Evolutionary conservation across 108 stramenopile species (phyloP).

Genomic region (Asterionellopsis glacialis): DNA sequence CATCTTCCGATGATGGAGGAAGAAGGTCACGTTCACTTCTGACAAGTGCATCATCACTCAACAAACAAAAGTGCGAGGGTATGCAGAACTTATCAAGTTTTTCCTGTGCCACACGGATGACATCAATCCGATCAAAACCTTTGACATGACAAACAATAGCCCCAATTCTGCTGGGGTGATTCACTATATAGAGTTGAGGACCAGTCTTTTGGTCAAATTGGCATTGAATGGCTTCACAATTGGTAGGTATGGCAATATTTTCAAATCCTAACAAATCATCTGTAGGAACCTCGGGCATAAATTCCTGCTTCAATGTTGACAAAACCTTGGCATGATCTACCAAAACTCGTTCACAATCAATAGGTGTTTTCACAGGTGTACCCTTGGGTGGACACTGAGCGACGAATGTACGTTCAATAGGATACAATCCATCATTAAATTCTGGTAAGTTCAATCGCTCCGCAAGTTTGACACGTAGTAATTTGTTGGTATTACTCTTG

Average conservation of each 20-base stretch:
- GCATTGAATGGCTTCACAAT: background rate
- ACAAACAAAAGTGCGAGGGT: slow-evolving; percentile 26
- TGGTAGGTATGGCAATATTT: background rate
- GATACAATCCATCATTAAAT: slow-evolving; percentile 40
- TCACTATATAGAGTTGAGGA: slow-evolving; percentile 23
- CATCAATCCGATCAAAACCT: slow-evolving; percentile 21
- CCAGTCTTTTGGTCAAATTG: background rate
- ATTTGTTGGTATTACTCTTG: slow-evolving; percentile 55
- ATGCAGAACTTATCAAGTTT: slow-evolving; percentile 27
- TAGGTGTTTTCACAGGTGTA: slow-evolving; percentile 38
- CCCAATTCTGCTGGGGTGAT: slow-evolving; percentile 35
- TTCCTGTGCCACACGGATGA: slow-evolving; percentile 20
- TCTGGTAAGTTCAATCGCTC: slow-evolving; percentile 40
- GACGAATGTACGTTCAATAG: slow-evolving; percentile 44
- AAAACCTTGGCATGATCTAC: slow-evolving; percentile 24
- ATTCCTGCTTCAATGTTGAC: slow-evolving; percentile 17
- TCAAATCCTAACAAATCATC: slow-evolving; percentile 8
- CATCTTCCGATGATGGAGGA: slow-evolving; percentile 30
- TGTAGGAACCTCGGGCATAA: background rate
- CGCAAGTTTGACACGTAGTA: slow-evolving; percentile 49
- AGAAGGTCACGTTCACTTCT: background rate
- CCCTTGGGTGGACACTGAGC: slow-evolving; percentile 50
- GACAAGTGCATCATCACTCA: background rate
- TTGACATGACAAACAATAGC: slow-evolving; percentile 32
- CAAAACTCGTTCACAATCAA: slow-evolving; percentile 30